These are phyloP conservation scores for Ailanthus altissimus DNA, from an alignment of 345 rosid genomes.

Conservation along the genomic window DNA sequence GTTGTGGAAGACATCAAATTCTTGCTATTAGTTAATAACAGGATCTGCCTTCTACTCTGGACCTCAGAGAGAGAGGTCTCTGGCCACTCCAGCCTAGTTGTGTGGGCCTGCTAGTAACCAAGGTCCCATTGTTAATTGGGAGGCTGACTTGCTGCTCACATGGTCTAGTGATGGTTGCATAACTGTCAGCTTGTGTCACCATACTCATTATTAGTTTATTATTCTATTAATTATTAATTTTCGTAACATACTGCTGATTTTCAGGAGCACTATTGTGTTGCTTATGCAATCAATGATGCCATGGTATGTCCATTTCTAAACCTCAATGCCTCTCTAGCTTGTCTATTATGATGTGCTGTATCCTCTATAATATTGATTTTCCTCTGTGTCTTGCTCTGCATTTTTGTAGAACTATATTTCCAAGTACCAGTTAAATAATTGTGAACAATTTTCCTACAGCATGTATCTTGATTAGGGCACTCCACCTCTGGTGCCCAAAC, in stretches of 20 bases:
- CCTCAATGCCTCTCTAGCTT: constrained; percentile 3
- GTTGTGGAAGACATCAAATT: constrained; percentile 12
- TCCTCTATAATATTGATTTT: constrained; percentile 18
- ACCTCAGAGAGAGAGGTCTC: constrained; percentile 1
- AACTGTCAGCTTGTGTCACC: not conserved
- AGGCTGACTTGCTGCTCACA: not conserved
- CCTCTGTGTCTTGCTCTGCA: not conserved
- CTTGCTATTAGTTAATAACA: constrained; percentile 14
- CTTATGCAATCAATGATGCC: constrained; percentile 80
- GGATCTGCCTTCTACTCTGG: not conserved
- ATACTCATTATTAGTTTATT: too few species aligned
- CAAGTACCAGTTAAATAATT: not conserved
- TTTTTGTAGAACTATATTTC: not conserved
- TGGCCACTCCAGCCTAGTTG: not conserved
- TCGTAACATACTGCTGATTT: constrained; percentile 35
- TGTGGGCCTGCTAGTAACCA: constrained; percentile 10
- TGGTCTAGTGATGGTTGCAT: constrained; percentile 18
- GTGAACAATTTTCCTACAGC: not conserved
- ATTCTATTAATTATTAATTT: not conserved
- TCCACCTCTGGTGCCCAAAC: not conserved
- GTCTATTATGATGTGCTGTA: not conserved
- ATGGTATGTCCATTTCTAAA: constrained; percentile 55
- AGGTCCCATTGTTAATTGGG: constrained; percentile 4
- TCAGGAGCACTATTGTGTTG: constrained; percentile 86
- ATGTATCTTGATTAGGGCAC: not conserved